Evolutionary conservation across 2,329 filamentous ascomycete genomes (phyloP).

Genomic region (Aspergillus sp.): DNA sequence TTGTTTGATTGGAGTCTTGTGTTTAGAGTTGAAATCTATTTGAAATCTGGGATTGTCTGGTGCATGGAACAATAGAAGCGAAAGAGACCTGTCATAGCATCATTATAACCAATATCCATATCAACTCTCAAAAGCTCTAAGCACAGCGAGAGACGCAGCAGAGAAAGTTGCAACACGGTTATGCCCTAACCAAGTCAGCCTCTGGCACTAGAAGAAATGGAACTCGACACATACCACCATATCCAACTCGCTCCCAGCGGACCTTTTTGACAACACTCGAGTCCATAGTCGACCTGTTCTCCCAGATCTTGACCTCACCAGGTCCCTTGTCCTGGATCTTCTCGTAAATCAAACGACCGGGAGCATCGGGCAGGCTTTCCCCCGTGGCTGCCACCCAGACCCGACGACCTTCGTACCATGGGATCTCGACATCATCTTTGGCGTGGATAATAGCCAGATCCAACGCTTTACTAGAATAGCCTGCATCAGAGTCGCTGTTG

Average conservation of each 20-base stretch:
- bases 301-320: constrained; percentile 33
- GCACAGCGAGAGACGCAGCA: constrained; percentile 28
- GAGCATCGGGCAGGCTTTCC: constrained; percentile 13
- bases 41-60: no score
- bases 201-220: background rate
- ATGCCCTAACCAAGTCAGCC: constrained; percentile 22
- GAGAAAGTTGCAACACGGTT: constrained; percentile 35
- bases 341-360: constrained; percentile 23
- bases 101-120: background rate
- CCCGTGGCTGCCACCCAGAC: constrained; percentile 34
- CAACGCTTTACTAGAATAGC: constrained; percentile 46
- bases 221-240: constrained; percentile 32
- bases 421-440: constrained; percentile 72
- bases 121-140: constrained; percentile 31
- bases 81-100: background rate
- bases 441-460: constrained; percentile 71
- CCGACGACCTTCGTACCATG: constrained; percentile 47
- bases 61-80: no score
- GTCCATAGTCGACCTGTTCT: constrained; percentile 15
- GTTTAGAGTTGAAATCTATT: background rate
- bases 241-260: constrained; percentile 36
- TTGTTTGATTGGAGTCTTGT: background rate
- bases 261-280: constrained; percentile 28
- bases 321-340: constrained; percentile 21
- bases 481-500: constrained; percentile 42